Conservation (phyloP, 164 flowering plant genomes). For the Tetracentron sinense region DNA sequence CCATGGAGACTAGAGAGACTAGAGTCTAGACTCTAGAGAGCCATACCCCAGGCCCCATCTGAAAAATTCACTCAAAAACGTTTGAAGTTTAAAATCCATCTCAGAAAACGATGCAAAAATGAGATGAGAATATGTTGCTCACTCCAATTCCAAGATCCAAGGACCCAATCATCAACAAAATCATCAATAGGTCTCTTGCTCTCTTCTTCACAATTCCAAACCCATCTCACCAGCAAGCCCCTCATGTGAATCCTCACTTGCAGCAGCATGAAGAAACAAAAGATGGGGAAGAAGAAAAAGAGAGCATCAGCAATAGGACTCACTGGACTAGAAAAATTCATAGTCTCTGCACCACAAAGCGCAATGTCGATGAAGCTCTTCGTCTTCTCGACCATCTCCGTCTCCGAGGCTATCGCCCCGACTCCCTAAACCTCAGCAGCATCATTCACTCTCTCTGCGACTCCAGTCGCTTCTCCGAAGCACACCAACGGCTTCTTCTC, state of each 20-base stretch:
- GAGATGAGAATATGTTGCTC: background rate
- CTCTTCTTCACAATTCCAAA: slow-evolving; percentile 16
- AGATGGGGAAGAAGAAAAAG: slow-evolving; percentile 14
- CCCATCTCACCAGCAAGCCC: background rate
- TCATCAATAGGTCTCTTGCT: slow-evolving; percentile 1
- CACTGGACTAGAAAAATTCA: slow-evolving; percentile 69
- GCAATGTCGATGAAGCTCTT: slow-evolving; percentile 59
- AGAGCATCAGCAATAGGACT: slow-evolving; percentile 27
- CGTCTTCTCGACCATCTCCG: slow-evolving; percentile 54
- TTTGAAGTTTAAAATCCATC: too few relatives aligned
- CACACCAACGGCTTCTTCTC: slow-evolving; percentile 55
- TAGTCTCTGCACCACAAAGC: slow-evolving; percentile 43
- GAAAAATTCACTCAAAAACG: too few relatives aligned
- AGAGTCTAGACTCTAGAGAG: too few relatives aligned
- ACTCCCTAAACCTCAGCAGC: slow-evolving; percentile 63
- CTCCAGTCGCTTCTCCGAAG: slow-evolving; percentile 61
- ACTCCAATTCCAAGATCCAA: slow-evolving; percentile 2
- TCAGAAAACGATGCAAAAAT: too few relatives aligned
- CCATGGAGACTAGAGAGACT: too few relatives aligned
- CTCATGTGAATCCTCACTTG: background rate
- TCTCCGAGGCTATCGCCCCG: slow-evolving; percentile 55
- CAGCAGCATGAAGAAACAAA: slow-evolving; percentile 5
- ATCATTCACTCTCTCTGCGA: slow-evolving; percentile 72
- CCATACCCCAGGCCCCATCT: too few relatives aligned
- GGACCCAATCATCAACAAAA: slow-evolving; percentile 11